Base-by-base conservation (phyloP, 2,329 filamentous ascomycete genomes). In the Geosmithia putterillii region DNA sequence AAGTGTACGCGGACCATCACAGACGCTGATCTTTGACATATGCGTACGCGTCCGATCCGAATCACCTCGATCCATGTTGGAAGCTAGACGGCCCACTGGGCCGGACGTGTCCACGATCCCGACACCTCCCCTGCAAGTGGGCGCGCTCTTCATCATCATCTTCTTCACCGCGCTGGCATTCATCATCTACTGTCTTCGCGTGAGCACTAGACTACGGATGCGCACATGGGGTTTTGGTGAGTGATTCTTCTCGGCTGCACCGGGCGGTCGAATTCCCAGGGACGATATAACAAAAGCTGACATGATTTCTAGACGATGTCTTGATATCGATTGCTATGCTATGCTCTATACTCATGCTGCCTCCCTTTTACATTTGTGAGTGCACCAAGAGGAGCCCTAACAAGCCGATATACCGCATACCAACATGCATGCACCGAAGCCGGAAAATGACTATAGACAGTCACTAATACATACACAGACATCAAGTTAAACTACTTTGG, bases 401-500 rank as follows among this genome's bases (percentile, higher is more conserved):
- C 17, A 36, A 44, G 4, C 20, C 15, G 5, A 9, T 14, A 12
- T 14, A 9, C 28, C n/a, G n/a, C n/a, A n/a, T n/a, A n/a, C n/a
- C n/a, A n/a, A n/a, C n/a, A n/a, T n/a, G n/a, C n/a, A n/a, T n/a
- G n/a, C n/a, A n/a, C n/a, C n/a, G n/a, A n/a, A n/a, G n/a, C n/a
- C n/a, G n/a, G n/a, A n/a, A n/a, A n/a, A n/a, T n/a, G n/a, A n/a
- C n/a, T n/a, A n/a, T n/a, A n/a, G n/a, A 48, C 3, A 20, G 32
- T 20, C 45, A 32, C 21, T n/a, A n/a, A n/a, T n/a, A n/a, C n/a
- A n/a, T n/a, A n/a, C n/a, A 45, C 39, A 35, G 47, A 49, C 40
- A 51, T 59, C 36, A 59, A 58, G 43, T 48, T 57, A 12, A 52
- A 52, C 42, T 60, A 61, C 42, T 54, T 54, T 9, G 57, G 59